Percentiles rank a stretch among this genome's conserved stretches.
These are phyloP conservation scores for Neofusicoccum parvum DNA, from an alignment of 2,329 filamentous ascomycete genomes.

Conservation along the genomic window DNA sequence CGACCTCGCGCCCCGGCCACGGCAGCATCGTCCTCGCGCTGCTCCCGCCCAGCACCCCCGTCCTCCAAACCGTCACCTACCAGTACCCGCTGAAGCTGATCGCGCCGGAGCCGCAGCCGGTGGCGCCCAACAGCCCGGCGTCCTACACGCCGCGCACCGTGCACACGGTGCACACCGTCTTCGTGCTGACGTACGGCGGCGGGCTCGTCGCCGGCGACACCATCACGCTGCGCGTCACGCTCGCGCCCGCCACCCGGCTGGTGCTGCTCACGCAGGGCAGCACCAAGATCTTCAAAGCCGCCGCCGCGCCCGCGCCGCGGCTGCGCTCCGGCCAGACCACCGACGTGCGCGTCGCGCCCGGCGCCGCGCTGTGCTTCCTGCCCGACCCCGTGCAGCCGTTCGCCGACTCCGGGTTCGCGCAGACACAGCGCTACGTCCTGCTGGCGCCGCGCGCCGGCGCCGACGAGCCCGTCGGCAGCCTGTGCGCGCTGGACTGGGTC, in stretches of 20 bases:
- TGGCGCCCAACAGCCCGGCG: conserved; percentile 44
- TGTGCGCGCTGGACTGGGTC: conserved; percentile 93
- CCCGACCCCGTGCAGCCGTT: conserved; percentile 96
- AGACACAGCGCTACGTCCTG: conserved; percentile 74
- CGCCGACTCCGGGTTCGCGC: conserved; percentile 78
- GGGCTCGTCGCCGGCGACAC: conserved; percentile 87
- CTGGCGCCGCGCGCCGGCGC: not conserved
- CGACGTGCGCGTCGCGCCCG: conserved; percentile 50
- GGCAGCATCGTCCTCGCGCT: conserved; percentile 75
- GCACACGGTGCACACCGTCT: conserved; percentile 66
- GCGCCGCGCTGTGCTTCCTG: conserved; percentile 63
- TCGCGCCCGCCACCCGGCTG: conserved; percentile 67
- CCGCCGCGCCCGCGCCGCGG: conserved; percentile 22
- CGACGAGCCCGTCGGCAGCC: conserved; percentile 37
- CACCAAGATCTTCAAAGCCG: conserved; percentile 86
- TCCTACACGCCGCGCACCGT: conserved; percentile 8
- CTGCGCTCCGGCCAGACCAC: conserved; percentile 52
- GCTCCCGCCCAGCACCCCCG: conserved; percentile 70
- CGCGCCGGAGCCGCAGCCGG: conserved; percentile 69
- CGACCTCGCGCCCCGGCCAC: conserved; percentile 73
- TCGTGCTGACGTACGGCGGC: conserved; percentile 91
- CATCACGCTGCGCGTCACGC: conserved; percentile 70
- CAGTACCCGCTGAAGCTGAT: conserved; percentile 96
- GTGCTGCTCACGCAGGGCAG: conserved; percentile 68
- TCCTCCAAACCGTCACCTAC: conserved; percentile 75